These are phyloP conservation scores for Colletotrichum eremochloae DNA, from an alignment of 2,329 filamentous ascomycete genomes.

Conservation along the genomic window DNA sequence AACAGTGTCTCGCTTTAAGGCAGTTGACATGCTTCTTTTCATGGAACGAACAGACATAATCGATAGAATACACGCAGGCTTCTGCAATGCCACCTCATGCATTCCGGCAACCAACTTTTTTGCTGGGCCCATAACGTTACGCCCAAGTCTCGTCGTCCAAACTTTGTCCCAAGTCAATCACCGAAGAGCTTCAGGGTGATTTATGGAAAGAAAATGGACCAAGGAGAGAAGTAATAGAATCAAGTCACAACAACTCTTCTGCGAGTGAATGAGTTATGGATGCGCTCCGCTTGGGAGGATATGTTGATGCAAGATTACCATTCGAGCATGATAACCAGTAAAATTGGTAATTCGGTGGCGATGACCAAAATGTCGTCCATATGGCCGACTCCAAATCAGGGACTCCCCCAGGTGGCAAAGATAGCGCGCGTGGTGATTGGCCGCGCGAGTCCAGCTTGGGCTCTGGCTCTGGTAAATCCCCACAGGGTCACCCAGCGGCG, in stretches of 20 bases:
- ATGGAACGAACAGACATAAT: constrained; percentile 15
- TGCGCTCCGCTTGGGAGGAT: neutral
- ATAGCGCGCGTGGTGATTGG: constrained; percentile 32
- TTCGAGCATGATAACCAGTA: neutral
- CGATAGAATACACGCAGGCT: constrained; percentile 33
- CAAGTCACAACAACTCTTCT: neutral
- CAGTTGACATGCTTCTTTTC: neutral
- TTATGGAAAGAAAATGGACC: neutral
- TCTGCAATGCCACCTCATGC: constrained; percentile 16
- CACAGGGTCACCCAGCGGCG: constrained; percentile 17
- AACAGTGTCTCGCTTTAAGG: constrained; percentile 7
- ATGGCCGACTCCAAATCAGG: constrained; percentile 19
- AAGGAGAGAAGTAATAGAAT: neutral
- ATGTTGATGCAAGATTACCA: neutral
- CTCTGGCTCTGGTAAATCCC: constrained; percentile 26
- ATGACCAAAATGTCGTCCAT: constrained; percentile 27
- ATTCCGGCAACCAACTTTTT: neutral
- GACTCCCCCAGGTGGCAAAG: constrained; percentile 38
- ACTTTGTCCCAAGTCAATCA: constrained; percentile 17
- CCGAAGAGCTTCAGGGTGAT: constrained; percentile 1
- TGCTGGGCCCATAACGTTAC: neutral
- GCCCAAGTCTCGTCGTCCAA: constrained; percentile 20
- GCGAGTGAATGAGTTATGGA: no score
- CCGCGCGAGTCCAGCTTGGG: constrained; percentile 32
- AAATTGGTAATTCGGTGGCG: constrained; percentile 16